Evolutionary conservation across 2,329 filamentous ascomycete species (phyloP).

Genomic region (Ceratocystis ficicola): DNA sequence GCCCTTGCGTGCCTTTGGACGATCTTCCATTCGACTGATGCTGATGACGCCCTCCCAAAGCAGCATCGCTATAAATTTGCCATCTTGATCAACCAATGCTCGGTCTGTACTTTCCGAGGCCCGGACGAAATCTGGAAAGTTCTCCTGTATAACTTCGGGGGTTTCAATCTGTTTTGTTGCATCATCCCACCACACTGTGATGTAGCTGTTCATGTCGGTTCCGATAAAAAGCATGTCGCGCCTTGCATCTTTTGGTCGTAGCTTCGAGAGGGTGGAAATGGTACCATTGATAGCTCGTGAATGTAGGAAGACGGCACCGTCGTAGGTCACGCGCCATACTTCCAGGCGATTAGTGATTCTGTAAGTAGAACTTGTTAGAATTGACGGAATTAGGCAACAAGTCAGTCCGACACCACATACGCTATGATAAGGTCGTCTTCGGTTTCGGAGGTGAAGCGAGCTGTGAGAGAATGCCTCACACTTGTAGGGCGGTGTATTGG

Average conservation of each 20-base stretch:
- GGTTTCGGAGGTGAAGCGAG: constrained; percentile 59
- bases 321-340: constrained; percentile 58
- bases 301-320: constrained; percentile 51
- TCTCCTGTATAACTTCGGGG: constrained; percentile 40
- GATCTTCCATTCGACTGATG: constrained; percentile 39
- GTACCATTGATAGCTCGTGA: constrained; percentile 72
- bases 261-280: constrained; percentile 69
- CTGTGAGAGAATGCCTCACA: constrained; percentile 74
- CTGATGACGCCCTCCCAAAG: constrained; percentile 50
- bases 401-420: constrained; percentile 36
- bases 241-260: constrained; percentile 59
- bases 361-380: constrained; percentile 25
- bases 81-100: constrained; percentile 71
- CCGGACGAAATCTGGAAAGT: constrained; percentile 49
- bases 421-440: constrained; percentile 77
- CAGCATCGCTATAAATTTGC: constrained; percentile 46
- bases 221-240: constrained; percentile 86
- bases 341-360: constrained; percentile 80
- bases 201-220: constrained; percentile 81
- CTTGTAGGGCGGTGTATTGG: constrained; percentile 88
- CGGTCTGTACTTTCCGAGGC: constrained; percentile 74
- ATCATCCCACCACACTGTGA: constrained; percentile 73
- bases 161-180: constrained; percentile 40
- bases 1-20: constrained; percentile 11
- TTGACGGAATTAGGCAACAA: not conserved